Evolutionary conservation across 306 rosid genomes (phyloP).

Genomic region (Cicer bijugum): DNA sequence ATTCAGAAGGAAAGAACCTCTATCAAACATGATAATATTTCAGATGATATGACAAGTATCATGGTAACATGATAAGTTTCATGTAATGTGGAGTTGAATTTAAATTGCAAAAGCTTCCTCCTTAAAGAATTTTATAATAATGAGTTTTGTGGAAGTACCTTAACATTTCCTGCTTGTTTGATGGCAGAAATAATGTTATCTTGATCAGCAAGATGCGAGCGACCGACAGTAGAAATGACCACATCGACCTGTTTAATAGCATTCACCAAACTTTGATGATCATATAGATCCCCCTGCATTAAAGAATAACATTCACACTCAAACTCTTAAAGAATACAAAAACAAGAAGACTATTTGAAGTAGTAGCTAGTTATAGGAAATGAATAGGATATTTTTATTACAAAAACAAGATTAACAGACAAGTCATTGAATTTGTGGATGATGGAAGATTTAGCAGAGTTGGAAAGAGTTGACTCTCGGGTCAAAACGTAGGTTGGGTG

Average conservation of each 20-base stretch:
- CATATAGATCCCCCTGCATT: constrained; percentile 69
- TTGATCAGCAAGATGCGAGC: constrained; percentile 53
- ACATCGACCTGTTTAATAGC: constrained; percentile 82
- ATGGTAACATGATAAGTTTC: not conserved
- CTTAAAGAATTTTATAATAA: not conserved
- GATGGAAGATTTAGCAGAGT: constrained; percentile 57
- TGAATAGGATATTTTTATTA: constrained; percentile 8
- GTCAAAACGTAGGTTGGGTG: constrained; percentile 65
- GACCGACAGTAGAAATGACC: constrained; percentile 69
- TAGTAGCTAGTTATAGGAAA: not conserved
- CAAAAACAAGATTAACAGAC: constrained; percentile 58
- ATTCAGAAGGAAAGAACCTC: constrained; percentile 63
- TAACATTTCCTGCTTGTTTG: constrained; percentile 73
- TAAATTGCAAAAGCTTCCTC: too few relatives aligned
- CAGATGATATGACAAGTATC: not conserved
- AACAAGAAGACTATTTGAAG: too few relatives aligned
- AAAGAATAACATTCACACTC: not conserved
- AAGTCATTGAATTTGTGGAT: constrained; percentile 54
- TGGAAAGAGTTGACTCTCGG: constrained; percentile 57
- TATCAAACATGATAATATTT: constrained; percentile 32
- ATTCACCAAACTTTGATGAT: constrained; percentile 73
- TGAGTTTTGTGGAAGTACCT: constrained; percentile 45
- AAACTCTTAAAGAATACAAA: too few relatives aligned
- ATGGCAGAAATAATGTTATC: constrained; percentile 77
- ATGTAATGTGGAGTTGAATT: too few relatives aligned